phyloP scores from a whole-genome alignment of 2,329 filamentous ascomycete species.

The Diaporthe ilicicola region DNA sequence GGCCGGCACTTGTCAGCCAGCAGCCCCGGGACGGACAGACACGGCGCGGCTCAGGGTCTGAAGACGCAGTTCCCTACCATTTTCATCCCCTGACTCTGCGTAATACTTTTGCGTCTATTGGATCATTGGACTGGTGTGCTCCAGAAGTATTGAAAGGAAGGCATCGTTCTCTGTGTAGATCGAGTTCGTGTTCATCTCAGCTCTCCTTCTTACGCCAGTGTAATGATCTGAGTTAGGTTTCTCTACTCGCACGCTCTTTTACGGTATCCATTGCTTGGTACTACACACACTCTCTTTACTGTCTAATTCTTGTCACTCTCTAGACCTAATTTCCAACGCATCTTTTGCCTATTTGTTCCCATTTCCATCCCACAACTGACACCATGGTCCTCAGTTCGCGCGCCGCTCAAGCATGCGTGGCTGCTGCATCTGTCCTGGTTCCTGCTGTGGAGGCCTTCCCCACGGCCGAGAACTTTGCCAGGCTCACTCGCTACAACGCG shows the following conservation, averaged over 20 bases:
- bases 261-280: not conserved
- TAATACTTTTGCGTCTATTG: slow-evolving; percentile 13
- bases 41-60: not conserved
- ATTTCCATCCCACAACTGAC: not conserved
- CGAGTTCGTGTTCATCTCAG: not conserved
- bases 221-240: not conserved
- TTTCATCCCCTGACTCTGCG: not conserved
- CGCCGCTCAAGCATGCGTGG: slow-evolving; percentile 5
- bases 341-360: not conserved
- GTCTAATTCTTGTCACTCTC: not conserved
- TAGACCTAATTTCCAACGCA: not conserved
- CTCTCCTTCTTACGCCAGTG: not conserved
- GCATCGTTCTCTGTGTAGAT: not conserved
- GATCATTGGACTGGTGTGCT: not conserved
- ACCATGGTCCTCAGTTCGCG: slow-evolving; percentile 3
- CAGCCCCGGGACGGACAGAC: not conserved
- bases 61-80: not conserved
- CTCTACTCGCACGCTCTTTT: slow-evolving; percentile 9
- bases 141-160: not conserved
- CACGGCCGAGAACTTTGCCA: slow-evolving; percentile 7
- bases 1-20: not conserved
- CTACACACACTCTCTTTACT: slow-evolving; percentile 3
- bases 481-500: not conserved
- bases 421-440: not conserved
- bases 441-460: slow-evolving; percentile 8